Base-by-base conservation (phyloP, 345 rosid species). In the Gossypium mustelinum region DNA sequence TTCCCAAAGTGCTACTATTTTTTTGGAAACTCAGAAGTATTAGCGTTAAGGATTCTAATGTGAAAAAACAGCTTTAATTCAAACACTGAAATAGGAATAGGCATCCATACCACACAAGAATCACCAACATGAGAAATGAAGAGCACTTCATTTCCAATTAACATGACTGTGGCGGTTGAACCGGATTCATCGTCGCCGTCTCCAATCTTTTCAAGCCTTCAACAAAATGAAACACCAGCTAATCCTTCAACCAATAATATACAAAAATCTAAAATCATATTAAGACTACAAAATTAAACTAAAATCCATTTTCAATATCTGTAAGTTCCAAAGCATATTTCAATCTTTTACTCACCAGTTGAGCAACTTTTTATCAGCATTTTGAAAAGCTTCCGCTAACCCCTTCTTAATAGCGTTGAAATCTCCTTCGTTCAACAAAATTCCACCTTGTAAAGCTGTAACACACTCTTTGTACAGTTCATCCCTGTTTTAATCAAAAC, bases 91-190 rank as follows among this genome's bases (percentile, higher is more conserved):
- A 11, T 7, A 25, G 17, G 22, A 60, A 63, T 11, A 39, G 41
- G 54, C 75, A 68, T 62, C 24, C 84, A 24, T 84, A 94, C 98
- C 89, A 89, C 92, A 43, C 84, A 80, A 0, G 95, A 92, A 83
- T 94, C 98, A 43, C 97, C 97, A 55, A 94, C 84, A 84, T 94
- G 98, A 48, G 97, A 87, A 82, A 92, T 75, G 78, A 84, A 81
- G 43, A 94, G 81, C 68, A 56, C 24, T 48, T 87, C 89, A 51
- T 83, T 84, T 78, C 89, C 87, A 4, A 90, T 74, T 58, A 94
- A 77, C 82, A 92, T 68, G 25, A 80, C 92, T 22, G 98, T 94
- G 60, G 94, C 97, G 5, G 97, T 94, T 24, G 98, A 87, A 57
- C 98, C 98, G 6, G 98, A 94, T 81, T 89, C 97, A 7, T 90